Percentiles rank a stretch among this genome's conserved stretches.
phyloP scores from a whole-genome alignment of 2,329 filamentous ascomycete genomes.

The Colletotrichum graminicola region DNA sequence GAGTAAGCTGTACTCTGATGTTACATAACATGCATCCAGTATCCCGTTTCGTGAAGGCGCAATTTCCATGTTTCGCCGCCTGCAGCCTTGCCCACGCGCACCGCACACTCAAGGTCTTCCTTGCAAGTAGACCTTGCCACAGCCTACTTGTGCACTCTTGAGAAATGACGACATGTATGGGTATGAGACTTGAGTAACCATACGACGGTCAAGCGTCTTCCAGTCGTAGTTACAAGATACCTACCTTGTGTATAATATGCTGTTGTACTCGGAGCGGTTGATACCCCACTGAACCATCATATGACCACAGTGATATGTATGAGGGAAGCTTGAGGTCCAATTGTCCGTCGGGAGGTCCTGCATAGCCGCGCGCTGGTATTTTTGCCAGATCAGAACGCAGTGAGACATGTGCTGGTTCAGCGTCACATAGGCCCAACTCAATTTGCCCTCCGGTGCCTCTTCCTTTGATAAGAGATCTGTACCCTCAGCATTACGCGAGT shows the following conservation, averaged over 20 bases:
- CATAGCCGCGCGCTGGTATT: background rate
- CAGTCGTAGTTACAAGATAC: background rate
- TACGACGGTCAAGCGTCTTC: background rate
- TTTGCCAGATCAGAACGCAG: background rate
- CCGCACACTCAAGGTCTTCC: too few relatives aligned
- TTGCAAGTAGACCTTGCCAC: too few relatives aligned
- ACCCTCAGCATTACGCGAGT: background rate
- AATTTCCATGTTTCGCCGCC: too few relatives aligned
- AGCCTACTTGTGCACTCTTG: too few relatives aligned
- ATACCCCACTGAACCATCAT: background rate
- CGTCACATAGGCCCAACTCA: background rate
- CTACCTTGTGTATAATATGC: background rate
- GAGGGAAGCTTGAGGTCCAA: background rate
- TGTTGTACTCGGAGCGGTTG: background rate
- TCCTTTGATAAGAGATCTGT: background rate
- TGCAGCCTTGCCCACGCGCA: too few relatives aligned
- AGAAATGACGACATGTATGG: too few relatives aligned
- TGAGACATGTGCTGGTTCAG: background rate
- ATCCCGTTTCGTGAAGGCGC: too few relatives aligned
- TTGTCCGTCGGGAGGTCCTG: background rate
- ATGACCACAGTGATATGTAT: background rate
- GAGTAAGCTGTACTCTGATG: too few relatives aligned
- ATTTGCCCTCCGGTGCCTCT: background rate
- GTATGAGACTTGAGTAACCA: too few relatives aligned
- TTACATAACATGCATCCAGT: too few relatives aligned